A percentile compares a stretch with the other conserved stretches of the same genome.
Conservation (phyloP, 23 red algal genomes). For the Pyropia haitanensis region DNA sequence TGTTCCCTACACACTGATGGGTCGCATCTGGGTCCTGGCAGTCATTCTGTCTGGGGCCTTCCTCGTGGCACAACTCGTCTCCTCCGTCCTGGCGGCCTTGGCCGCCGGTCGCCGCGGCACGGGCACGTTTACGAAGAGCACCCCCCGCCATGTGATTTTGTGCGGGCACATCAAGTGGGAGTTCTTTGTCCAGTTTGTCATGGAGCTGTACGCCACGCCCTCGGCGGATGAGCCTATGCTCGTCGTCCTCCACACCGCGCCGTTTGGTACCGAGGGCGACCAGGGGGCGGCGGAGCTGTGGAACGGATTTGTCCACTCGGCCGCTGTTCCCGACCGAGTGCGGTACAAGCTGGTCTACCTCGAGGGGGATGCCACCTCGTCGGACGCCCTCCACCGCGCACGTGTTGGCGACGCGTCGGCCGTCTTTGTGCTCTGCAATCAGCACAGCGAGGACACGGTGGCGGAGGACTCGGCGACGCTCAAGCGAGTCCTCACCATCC, state of each 20-base stretch:
- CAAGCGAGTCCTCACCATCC: slow-evolving; percentile 59
- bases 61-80: slow-evolving; percentile 34
- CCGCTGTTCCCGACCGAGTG: slow-evolving; percentile 15
- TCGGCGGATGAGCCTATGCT: slow-evolving; percentile 28
- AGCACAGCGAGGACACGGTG: slow-evolving; percentile 54
- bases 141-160: slow-evolving; percentile 35
- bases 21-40: slow-evolving; percentile 61
- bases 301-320: slow-evolving; percentile 44
- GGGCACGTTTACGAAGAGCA: slow-evolving; percentile 45
- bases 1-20: slow-evolving; percentile 66
- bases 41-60: slow-evolving; percentile 69
- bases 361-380: slow-evolving; percentile 30
- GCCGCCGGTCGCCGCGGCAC: slow-evolving; percentile 32
- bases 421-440: slow-evolving; percentile 64
- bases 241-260: slow-evolving; percentile 15
- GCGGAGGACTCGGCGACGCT: slow-evolving; percentile 58
- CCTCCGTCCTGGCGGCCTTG: slow-evolving; percentile 44
- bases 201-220: slow-evolving; percentile 47
- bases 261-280: slow-evolving; percentile 10
- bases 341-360: slow-evolving; percentile 49
- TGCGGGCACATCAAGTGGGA: slow-evolving; percentile 76
- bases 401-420: slow-evolving; percentile 51
- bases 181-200: slow-evolving; percentile 47
- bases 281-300: slow-evolving; percentile 49
- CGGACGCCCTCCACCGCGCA: slow-evolving; percentile 48